These are phyloP conservation scores for Phaeosphaeria sp. DNA, from an alignment of 2,329 filamentous ascomycete species.

Conservation along the genomic window DNA sequence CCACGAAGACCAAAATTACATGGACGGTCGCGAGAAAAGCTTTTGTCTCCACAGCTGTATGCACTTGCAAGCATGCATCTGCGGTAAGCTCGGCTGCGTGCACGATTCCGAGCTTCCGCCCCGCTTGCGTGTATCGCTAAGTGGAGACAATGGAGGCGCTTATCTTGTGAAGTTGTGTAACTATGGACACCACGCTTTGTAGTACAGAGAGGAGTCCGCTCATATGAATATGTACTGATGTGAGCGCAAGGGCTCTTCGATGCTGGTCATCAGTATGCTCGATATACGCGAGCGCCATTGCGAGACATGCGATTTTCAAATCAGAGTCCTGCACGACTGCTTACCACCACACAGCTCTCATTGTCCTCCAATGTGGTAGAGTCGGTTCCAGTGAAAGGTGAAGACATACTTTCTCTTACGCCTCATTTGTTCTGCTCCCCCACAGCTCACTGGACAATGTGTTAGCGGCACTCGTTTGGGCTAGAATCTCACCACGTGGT, in stretches of 20 bases:
- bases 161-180: too few relatives aligned
- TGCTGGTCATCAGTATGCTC: too few relatives aligned
- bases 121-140: neutral
- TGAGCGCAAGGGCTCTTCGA: too few relatives aligned
- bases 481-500: constrained; percentile 16
- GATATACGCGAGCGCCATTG: neutral
- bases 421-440: neutral
- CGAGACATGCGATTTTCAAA: neutral
- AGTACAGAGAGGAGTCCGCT: too few relatives aligned
- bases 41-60: neutral
- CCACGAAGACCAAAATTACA: neutral
- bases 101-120: constrained; percentile 1
- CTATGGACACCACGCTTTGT: neutral
- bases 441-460: neutral
- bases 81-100: neutral
- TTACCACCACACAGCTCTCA: neutral
- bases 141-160: neutral
- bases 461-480: constrained; percentile 1
- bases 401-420: neutral
- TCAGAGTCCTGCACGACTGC: neutral
- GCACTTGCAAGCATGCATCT: neutral
- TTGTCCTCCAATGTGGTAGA: neutral
- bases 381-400: neutral
- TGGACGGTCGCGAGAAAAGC: neutral
- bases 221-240: too few relatives aligned